These are phyloP conservation scores for Silene conica DNA, from an alignment of 148 eudicot species.

Conservation along the genomic window DNA sequence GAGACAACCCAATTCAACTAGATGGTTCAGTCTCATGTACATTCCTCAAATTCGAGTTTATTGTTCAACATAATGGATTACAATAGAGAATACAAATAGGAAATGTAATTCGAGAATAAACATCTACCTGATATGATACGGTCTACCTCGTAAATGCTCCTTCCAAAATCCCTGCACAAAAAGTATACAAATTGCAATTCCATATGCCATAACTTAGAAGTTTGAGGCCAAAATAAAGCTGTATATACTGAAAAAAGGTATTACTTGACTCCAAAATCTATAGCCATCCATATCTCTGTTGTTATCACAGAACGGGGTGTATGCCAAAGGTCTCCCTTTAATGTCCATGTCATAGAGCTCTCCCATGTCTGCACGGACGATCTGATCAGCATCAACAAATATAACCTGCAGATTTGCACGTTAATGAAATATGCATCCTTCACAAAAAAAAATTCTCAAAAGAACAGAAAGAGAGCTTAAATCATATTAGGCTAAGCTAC, in stretches of 20 bases:
- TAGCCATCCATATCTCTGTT: conserved; percentile 98
- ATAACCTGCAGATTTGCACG: conserved; percentile 64
- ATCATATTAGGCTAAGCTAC: neutral
- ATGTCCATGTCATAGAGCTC: conserved; percentile 99
- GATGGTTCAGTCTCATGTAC: neutral
- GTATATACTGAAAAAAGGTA: neutral
- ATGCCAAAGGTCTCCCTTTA: conserved; percentile 83
- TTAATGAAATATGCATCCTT: conserved; percentile 8
- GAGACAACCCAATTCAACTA: neutral
- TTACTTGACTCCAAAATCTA: conserved; percentile 94
- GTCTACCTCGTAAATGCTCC: conserved; percentile 90
- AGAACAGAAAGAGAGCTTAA: neutral
- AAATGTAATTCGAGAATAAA: conserved; percentile 3
- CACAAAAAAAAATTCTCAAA: neutral
- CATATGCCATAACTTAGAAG: neutral
- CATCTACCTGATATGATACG: conserved; percentile 86
- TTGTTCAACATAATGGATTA: neutral
- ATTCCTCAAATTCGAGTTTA: neutral
- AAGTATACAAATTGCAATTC: neutral
- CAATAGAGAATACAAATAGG: neutral
- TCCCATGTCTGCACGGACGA: conserved; percentile 94
- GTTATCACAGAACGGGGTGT: conserved; percentile 97
- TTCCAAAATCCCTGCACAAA: conserved; percentile 87
- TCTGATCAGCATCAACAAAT: conserved; percentile 96
- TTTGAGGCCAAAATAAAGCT: neutral